A percentile compares a stretch with the other conserved stretches of the same genome.
Evolutionary conservation across 164 flowering plant species (phyloP).

Genomic region (Litsea cubeba): DNA sequence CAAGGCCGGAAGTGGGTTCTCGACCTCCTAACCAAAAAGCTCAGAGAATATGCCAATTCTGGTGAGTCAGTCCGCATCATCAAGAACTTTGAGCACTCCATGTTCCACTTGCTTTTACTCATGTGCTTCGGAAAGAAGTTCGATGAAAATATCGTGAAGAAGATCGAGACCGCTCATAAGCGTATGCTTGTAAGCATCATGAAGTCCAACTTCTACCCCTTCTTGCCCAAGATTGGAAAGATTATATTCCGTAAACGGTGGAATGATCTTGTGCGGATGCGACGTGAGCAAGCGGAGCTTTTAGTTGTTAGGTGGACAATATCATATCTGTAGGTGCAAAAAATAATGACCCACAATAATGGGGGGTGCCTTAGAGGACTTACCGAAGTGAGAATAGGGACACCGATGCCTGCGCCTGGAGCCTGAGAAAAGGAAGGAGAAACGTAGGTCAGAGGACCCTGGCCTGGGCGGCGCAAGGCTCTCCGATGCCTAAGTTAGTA

Average conservation of each 20-base stretch:
- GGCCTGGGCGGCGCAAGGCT: no score
- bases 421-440: no score
- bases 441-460: no score
- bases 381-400: no score
- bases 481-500: no score
- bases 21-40: slow-evolving; percentile 7
- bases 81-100: slow-evolving; percentile 21
- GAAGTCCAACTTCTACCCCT: slow-evolving; percentile 15
- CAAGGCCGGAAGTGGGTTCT: no score
- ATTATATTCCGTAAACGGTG: slow-evolving; percentile 21
- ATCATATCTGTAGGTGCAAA: no score
- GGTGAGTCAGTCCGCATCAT: slow-evolving; percentile 12
- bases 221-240: slow-evolving; percentile 25
- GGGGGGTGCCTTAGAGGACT: no score
- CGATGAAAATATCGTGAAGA: slow-evolving; percentile 23
- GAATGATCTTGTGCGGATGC: slow-evolving; percentile 15
- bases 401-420: no score
- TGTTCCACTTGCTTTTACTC: slow-evolving; percentile 28
- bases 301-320: no score
- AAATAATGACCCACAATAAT: no score
- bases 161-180: slow-evolving; percentile 18
- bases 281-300: slow-evolving; percentile 15
- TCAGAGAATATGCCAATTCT: slow-evolving; percentile 1
- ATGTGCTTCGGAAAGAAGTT: slow-evolving; percentile 47
- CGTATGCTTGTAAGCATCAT: slow-evolving; percentile 3